phyloP scores from a whole-genome alignment of 768 basidiomycete genomes.

The Ramaria rubella region DNA sequence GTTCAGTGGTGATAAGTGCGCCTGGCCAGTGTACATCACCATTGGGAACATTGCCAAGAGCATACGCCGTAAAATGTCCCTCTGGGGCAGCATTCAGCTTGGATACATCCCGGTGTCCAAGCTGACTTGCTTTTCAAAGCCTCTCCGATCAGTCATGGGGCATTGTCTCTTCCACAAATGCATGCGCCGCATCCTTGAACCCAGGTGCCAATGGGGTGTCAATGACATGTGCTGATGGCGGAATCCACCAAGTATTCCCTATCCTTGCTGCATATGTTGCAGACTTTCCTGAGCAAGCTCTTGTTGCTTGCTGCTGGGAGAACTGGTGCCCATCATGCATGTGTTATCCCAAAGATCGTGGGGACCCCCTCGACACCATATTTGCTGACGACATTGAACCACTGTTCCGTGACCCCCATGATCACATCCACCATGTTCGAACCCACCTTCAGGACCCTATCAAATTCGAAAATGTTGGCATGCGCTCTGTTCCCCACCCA shows the following conservation, averaged over 20 bases:
- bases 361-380: constrained; percentile 5
- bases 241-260: constrained; percentile 14
- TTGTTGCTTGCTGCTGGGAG: constrained; percentile 16
- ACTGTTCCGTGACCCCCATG: not conserved
- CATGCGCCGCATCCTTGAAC: constrained; percentile 14
- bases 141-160: not conserved
- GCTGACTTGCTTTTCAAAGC: not conserved
- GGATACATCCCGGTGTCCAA: constrained; percentile 22
- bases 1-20: constrained; percentile 22
- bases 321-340: constrained; percentile 14
- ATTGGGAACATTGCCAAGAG: constrained; percentile 26
- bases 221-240: constrained; percentile 17
- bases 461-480: too few species aligned
- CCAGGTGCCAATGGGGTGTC: constrained; percentile 17
- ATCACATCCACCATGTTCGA: not conserved
- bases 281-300: constrained; percentile 21
- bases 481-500: not conserved
- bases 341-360: too few species aligned
- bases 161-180: constrained; percentile 18
- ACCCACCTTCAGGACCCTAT: not conserved
- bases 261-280: constrained; percentile 21
- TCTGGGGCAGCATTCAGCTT: constrained; percentile 17
- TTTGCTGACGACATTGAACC: not conserved
- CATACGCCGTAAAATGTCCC: constrained; percentile 16
- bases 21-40: constrained; percentile 28